These are phyloP conservation scores for Lycium barbarum DNA, from an alignment of 257 asterid species.

Conservation along the genomic window DNA sequence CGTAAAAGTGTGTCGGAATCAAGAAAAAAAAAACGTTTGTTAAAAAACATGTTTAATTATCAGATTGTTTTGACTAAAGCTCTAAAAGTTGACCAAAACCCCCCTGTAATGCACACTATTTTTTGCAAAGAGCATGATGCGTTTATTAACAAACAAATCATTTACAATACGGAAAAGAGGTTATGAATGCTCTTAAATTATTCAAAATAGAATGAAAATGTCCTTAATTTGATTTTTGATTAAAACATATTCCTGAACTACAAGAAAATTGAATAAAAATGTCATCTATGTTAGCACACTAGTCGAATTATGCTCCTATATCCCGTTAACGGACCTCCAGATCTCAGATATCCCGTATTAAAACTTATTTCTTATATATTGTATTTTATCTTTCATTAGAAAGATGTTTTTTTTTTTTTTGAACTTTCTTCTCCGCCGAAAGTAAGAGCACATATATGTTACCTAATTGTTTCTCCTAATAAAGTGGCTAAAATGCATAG, in stretches of 20 bases:
- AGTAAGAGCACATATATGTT: too few relatives aligned
- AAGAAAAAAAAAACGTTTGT: not conserved
- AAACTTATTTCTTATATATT: not conserved
- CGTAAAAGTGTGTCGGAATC: too few relatives aligned
- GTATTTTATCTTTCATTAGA: too few relatives aligned
- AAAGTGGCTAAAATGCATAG: too few relatives aligned
- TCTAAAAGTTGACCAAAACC: not conserved
- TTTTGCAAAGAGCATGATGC: not conserved
- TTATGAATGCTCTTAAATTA: too few relatives aligned
- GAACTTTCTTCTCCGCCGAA: too few relatives aligned
- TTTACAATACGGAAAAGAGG: not conserved
- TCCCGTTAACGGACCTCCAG: not conserved
- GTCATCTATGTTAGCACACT: not conserved
- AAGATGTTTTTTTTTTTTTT: too few relatives aligned
- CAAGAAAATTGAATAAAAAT: too few relatives aligned
- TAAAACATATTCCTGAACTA: too few relatives aligned
- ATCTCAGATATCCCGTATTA: not conserved
- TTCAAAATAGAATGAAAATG: too few relatives aligned
- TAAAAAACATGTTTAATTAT: not conserved
- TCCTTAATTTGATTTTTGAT: too few relatives aligned
- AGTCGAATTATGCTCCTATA: not conserved
- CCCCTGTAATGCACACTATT: not conserved
- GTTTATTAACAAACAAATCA: slow-evolving; percentile 4
- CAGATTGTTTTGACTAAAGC: not conserved
- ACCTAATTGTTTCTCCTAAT: too few relatives aligned